Base-by-base conservation (phyloP, 345 rosid species). In the Eucalyptus polyanthemos region DNA sequence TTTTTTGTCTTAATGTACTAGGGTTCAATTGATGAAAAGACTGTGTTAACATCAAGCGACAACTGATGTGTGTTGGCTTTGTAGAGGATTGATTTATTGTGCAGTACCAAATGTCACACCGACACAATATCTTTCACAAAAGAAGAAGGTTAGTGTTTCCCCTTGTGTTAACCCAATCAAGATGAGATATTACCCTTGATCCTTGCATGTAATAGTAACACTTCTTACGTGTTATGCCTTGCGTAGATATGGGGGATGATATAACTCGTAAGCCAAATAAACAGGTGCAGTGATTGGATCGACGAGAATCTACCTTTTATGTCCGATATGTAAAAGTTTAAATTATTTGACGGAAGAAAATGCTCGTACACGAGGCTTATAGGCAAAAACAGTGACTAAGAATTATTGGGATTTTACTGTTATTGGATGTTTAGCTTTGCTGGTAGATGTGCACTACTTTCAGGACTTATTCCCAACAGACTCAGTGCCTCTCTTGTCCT, bases 211-310 rank as follows among this genome's bases (percentile, higher is more conserved):
- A 40, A 40, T 40, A 5, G 42, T 40, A 40, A 40, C 42, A 40
- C 42, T 5, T 40, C 1, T 40, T 40, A 40, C 21, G 0, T 15
- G 76, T 65, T 31, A 15, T 3, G 40, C 6, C 21, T 8, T 2
- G 40, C 0, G 21, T 4, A 65, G 40, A 65, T 15, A n/a, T 5
- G 2, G 0, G 14, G 50, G 50, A 49, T 49, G 50, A 49, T 49
- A 49, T 49, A 49, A 49, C 50, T 49, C 1, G 0, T 49, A 49
- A 49, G 50, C 50, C 50, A 49, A 12, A 49, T 12, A 1, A 49
- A 49, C 0, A 1, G 50, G 50, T 0, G 50, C 2, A 1, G 50
- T 49, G 50, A 1, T 49, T 49, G 50, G 50, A 49, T 49, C 1
- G 50, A 1, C 1, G 13, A 49, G 50, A 47, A 47, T 47, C 49